Conservation (phyloP, 2,329 filamentous ascomycete genomes). For the Sclerotinia glacialis region DNA sequence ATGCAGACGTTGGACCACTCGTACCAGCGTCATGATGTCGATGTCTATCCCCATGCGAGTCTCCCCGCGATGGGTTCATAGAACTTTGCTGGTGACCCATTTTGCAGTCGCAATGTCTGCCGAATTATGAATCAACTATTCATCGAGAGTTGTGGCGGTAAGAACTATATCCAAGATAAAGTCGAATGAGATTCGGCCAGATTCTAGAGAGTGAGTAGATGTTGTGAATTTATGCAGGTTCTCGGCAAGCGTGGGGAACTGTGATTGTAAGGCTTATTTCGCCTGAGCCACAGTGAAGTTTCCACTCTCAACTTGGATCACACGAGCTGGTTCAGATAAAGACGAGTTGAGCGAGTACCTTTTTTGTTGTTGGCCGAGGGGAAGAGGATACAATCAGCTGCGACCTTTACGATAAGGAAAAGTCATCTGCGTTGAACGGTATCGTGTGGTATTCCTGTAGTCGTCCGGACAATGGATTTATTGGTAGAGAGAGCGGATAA, state of each 20-base stretch:
- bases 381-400: slow-evolving; percentile 29
- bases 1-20: slow-evolving; percentile 32
- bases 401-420: slow-evolving; percentile 29
- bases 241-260: slow-evolving; percentile 34
- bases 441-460: slow-evolving; percentile 11
- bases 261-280: slow-evolving; percentile 18
- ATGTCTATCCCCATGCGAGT: slow-evolving; percentile 30
- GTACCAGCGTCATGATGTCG: slow-evolving; percentile 27
- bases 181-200: slow-evolving; percentile 12
- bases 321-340: slow-evolving; percentile 31
- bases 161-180: slow-evolving; percentile 21
- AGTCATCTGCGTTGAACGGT: slow-evolving; percentile 26
- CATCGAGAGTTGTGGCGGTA: slow-evolving; percentile 28
- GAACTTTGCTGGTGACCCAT: slow-evolving; percentile 37
- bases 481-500: neutral
- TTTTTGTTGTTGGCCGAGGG: slow-evolving; percentile 12
- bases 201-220: slow-evolving; percentile 24
- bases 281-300: slow-evolving; percentile 25
- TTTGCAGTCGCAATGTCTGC: slow-evolving; percentile 33
- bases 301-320: slow-evolving; percentile 24
- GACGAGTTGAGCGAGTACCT: slow-evolving; percentile 8
- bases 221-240: slow-evolving; percentile 32
- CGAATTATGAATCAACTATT: slow-evolving; percentile 31
- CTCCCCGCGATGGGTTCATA: slow-evolving; percentile 36
- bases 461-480: neutral